Base-by-base conservation (phyloP, 1,284 basidiomycete species). In the Gymnopus androsaceus region DNA sequence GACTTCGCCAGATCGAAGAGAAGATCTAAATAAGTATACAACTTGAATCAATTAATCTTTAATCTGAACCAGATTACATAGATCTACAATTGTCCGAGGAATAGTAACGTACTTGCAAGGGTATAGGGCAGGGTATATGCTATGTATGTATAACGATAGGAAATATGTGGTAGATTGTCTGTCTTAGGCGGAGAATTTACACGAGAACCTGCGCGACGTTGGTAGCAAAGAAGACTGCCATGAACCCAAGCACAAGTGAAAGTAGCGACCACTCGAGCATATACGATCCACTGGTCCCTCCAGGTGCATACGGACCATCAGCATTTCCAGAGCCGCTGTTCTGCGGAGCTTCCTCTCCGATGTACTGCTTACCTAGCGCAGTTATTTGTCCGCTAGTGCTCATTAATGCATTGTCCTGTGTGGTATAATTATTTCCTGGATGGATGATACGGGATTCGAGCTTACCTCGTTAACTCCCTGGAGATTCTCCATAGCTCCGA, bases 401-500 rank as follows among this genome's bases (percentile, higher is more conserved):
- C 65, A 75, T 66, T 25, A 75, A 58, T 17, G 69, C 69, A 59
- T 74, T 67, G 34, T 61, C 65, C 41, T 42, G 17, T 4, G 19
- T 27, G 23, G 8, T 12, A 21, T 14, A 15, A 27, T 42, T 8
- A n/a, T n/a, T 11, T 42, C n/a, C n/a, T n/a, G n/a, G n/a, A n/a
- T n/a, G n/a, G n/a, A n/a, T 27, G 36, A 38, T 4, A 45, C 19
- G 33, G 11, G 36, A 30, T 11, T 47, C 19, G 12, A 30, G 41
- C 67, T 23, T 51, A 72, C 71, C 46, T 60, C 54, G 58, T 77
- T 74, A 3, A 77, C 70, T 21, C 68, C 71, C 21, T 68, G 62
- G 56, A 71, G 55, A 58, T 74, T 61, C 55, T 64, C 64, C 71
- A 76, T 68, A 1, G 73, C 69, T 17, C 75, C 75, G 58, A 72